phyloP scores from a whole-genome alignment of 495 filamentous ascomycete species.

The Hypoxylon crocopeplum region DNA sequence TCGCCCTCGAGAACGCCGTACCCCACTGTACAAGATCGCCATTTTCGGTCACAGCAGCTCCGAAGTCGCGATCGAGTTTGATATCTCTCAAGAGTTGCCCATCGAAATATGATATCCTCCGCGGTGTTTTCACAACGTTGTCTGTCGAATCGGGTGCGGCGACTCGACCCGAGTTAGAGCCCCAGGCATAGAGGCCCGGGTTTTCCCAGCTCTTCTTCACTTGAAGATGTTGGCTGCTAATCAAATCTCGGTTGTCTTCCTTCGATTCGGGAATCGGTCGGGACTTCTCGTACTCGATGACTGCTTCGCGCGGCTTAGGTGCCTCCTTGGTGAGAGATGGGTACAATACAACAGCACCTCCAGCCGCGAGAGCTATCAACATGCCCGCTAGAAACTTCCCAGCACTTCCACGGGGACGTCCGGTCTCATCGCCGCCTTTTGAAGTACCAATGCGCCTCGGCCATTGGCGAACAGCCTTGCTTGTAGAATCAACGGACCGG shows the following conservation, averaged over 20 bases:
- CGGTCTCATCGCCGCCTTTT: background rate
- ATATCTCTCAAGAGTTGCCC: conserved; percentile 84
- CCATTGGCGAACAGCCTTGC: conserved; percentile 37
- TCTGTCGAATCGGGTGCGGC: conserved; percentile 85
- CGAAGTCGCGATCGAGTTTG: conserved; percentile 82
- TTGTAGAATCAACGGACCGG: conserved; percentile 10
- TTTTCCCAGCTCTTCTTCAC: conserved; percentile 88
- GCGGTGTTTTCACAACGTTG: conserved; percentile 75
- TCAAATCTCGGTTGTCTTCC: conserved; percentile 73
- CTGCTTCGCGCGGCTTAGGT: conserved; percentile 43
- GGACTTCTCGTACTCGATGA: conserved; percentile 66
- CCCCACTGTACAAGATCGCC: conserved; percentile 96
- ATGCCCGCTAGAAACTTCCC: conserved; percentile 25
- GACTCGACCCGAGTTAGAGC: conserved; percentile 83
- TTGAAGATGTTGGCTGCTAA: conserved; percentile 81
- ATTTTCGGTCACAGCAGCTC: conserved; percentile 86
- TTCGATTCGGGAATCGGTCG: conserved; percentile 59
- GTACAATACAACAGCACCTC: conserved; percentile 31
- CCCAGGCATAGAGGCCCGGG: conserved; percentile 93
- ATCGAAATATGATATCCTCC: conserved; percentile 83
- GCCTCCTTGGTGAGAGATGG: conserved; percentile 20
- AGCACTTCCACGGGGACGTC: conserved; percentile 4
- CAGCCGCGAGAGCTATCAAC: conserved; percentile 30
- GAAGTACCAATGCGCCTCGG: conserved; percentile 39
- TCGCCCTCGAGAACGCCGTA: conserved; percentile 64